Conservation (phyloP, 768 basidiomycete species). For the Suillus subluteus region DNA sequence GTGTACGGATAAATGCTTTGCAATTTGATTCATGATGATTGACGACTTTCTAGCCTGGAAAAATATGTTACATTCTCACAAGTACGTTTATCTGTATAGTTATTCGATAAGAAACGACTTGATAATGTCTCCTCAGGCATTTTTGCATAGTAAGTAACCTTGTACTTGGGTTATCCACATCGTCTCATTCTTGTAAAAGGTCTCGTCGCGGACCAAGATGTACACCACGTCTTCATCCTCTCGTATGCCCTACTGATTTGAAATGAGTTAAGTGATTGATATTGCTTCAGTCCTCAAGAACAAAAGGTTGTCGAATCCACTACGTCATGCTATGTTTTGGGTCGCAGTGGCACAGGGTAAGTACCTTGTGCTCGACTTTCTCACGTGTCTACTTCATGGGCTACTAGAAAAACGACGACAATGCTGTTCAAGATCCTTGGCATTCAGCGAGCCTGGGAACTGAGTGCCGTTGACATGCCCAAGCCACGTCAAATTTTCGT, state of each 20-base stretch:
- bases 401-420: constrained; percentile 68
- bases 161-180: too few species aligned
- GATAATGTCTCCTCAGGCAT: constrained; percentile 18
- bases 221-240: constrained; percentile 32
- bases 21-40: constrained; percentile 16
- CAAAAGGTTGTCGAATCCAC: constrained; percentile 62
- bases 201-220: constrained; percentile 24
- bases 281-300: constrained; percentile 43
- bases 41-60: constrained; percentile 46
- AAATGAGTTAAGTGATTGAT: constrained; percentile 20
- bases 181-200: constrained; percentile 18
- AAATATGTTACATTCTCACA: constrained; percentile 37
- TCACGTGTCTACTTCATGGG: not conserved
- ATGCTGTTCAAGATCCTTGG: constrained; percentile 79
- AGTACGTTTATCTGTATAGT: constrained; percentile 10
- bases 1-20: constrained; percentile 44
- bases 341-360: constrained; percentile 77
- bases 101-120: not conserved
- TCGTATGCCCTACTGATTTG: constrained; percentile 17
- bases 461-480: constrained; percentile 33
- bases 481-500: constrained; percentile 74
- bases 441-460: constrained; percentile 57
- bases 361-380: constrained; percentile 12
- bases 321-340: constrained; percentile 66
- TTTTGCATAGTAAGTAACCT: constrained; percentile 22